These are phyloP conservation scores for Baorangia bicolor DNA, from an alignment of 768 basidiomycete genomes.

Conservation along the genomic window DNA sequence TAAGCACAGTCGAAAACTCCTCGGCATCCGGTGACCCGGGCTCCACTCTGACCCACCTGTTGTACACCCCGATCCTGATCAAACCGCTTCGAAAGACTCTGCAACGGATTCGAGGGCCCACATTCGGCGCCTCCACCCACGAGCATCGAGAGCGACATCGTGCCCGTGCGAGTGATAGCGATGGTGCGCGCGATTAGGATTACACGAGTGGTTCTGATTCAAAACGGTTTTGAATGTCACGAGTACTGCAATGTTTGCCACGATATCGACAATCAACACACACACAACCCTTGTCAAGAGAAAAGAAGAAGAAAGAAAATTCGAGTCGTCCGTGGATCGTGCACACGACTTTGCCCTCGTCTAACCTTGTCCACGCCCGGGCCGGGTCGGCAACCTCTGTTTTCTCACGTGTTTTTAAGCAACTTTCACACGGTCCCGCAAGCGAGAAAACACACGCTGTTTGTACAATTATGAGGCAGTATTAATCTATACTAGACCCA, in stretches of 20 bases:
- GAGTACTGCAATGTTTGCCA: neutral
- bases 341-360: neutral
- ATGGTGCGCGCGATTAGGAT: neutral
- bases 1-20: constrained; percentile 2
- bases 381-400: neutral
- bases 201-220: neutral
- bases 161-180: neutral
- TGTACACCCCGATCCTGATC: constrained; percentile 77
- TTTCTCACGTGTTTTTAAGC: constrained; percentile 16
- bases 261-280: neutral
- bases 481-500: constrained; percentile 30
- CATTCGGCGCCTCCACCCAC: constrained; percentile 67
- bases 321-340: neutral
- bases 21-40: constrained; percentile 6
- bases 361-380: neutral
- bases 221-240: neutral
- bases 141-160: constrained; percentile 81
- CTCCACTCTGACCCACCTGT: constrained; percentile 49
- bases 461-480: constrained; percentile 28
- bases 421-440: neutral
- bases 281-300: neutral
- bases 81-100: constrained; percentile 74
- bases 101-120: constrained; percentile 82
- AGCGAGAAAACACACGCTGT: neutral
- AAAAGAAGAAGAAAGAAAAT: neutral